A percentile compares a stretch with the other conserved stretches of the same genome.
Conservation (phyloP, 768 basidiomycete genomes). For the Boletellus ananas region DNA sequence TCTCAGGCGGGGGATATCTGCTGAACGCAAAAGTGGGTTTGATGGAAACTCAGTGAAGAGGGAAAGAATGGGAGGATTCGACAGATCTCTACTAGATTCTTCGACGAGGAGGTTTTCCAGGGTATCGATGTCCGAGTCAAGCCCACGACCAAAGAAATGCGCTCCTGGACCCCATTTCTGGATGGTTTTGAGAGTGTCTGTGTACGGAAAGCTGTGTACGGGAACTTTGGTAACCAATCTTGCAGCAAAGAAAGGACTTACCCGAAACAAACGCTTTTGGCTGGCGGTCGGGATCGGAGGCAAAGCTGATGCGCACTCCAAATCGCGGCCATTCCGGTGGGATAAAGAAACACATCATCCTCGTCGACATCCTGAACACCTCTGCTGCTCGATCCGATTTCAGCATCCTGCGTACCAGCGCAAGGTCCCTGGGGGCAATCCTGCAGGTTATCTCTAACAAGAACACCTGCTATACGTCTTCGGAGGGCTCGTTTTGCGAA, state of each 20-base stretch:
- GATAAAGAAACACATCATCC: constrained; percentile 84
- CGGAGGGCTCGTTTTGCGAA: constrained; percentile 86
- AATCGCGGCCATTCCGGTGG: constrained; percentile 91
- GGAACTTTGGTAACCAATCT: not conserved
- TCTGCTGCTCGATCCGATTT: constrained; percentile 60
- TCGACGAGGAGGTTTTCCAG: constrained; percentile 60
- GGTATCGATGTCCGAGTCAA: constrained; percentile 69
- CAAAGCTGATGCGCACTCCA: constrained; percentile 84
- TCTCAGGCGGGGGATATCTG: constrained; percentile 72
- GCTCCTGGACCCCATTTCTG: constrained; percentile 97
- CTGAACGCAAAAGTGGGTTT: constrained; percentile 87
- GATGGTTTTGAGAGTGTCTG: constrained; percentile 89
- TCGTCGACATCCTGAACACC: constrained; percentile 70
- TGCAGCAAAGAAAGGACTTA: constrained; percentile 34
- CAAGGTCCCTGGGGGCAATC: constrained; percentile 33
- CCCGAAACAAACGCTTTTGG: constrained; percentile 95
- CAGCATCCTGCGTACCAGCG: constrained; percentile 44
- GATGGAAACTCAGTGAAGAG: constrained; percentile 95
- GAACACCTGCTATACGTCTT: constrained; percentile 84
- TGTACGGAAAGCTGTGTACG: constrained; percentile 79
- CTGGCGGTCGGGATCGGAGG: constrained; percentile 44
- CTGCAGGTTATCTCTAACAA: constrained; percentile 53
- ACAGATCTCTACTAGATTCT: constrained; percentile 35
- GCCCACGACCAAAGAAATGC: constrained; percentile 80
- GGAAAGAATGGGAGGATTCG: constrained; percentile 62